These are phyloP conservation scores for Exophiala sideris DNA, from an alignment of 2,329 filamentous ascomycete species.

Conservation along the genomic window DNA sequence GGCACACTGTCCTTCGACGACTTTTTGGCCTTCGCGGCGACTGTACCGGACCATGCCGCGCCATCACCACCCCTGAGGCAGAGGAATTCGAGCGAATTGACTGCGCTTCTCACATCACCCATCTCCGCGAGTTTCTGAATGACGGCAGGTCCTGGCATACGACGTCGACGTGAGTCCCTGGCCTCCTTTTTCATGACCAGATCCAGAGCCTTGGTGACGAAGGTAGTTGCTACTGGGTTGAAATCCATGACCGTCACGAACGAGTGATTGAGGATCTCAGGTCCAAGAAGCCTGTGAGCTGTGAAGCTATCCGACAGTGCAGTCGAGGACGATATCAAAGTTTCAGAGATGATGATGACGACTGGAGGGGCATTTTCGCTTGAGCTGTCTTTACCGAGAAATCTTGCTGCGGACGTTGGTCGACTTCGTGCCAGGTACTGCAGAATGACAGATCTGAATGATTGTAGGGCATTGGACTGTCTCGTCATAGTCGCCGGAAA, in stretches of 20 bases:
- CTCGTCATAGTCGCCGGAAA: slow-evolving; percentile 73
- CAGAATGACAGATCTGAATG: slow-evolving; percentile 72
- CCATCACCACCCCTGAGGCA: slow-evolving; percentile 77
- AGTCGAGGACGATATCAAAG: slow-evolving; percentile 77
- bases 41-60: slow-evolving; percentile 70
- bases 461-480: slow-evolving; percentile 61
- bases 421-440: slow-evolving; percentile 69
- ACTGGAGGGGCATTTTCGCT: slow-evolving; percentile 63
- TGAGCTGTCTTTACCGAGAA: slow-evolving; percentile 31
- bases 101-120: slow-evolving; percentile 88
- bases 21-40: slow-evolving; percentile 66
- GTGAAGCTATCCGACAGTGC: slow-evolving; percentile 89
- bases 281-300: slow-evolving; percentile 81
- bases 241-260: slow-evolving; percentile 81
- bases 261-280: slow-evolving; percentile 78
- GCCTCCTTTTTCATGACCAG: slow-evolving; percentile 81
- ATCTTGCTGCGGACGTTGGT: slow-evolving; percentile 51
- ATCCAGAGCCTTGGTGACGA: slow-evolving; percentile 80
- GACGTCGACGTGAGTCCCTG: slow-evolving; percentile 68
- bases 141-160: slow-evolving; percentile 73
- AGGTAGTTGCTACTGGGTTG: slow-evolving; percentile 83
- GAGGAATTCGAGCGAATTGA: slow-evolving; percentile 87
- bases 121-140: slow-evolving; percentile 77
- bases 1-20: slow-evolving; percentile 47
- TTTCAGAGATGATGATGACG: slow-evolving; percentile 89